Conservation (phyloP, 805 yeast species). For the Metschnikowia baotianmanensis region DNA sequence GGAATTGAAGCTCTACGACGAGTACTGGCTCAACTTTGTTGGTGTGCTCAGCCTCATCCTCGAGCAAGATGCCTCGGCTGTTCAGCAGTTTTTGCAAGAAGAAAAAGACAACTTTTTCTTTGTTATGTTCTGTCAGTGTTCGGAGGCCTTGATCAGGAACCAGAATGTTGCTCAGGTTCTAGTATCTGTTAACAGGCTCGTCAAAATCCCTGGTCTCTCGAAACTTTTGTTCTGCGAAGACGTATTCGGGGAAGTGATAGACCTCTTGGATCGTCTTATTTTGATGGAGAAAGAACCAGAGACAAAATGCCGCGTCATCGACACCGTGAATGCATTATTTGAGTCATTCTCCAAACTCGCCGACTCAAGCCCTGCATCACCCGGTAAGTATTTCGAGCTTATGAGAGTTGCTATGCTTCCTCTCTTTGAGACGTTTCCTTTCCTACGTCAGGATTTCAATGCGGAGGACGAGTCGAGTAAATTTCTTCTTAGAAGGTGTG, state of each 20-base stretch:
- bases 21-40: conserved; percentile 74
- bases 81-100: conserved; percentile 49
- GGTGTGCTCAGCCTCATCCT: conserved; percentile 70
- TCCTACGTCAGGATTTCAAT: conserved; percentile 48
- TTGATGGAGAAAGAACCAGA: conserved; percentile 59
- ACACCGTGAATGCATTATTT: conserved; percentile 32
- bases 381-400: conserved; percentile 56
- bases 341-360: conserved; percentile 10
- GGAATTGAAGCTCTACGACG: conserved; percentile 49
- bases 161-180: conserved; percentile 52
- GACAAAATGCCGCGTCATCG: conserved; percentile 52
- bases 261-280: conserved; percentile 69
- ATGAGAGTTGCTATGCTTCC: conserved; percentile 67
- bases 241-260: conserved; percentile 72
- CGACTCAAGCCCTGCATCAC: neutral
- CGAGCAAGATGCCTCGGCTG: conserved; percentile 45
- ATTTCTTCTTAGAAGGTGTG: conserved; percentile 27
- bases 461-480: conserved; percentile 25
- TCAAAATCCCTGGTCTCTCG: conserved; percentile 56
- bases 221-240: conserved; percentile 61
- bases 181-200: conserved; percentile 44
- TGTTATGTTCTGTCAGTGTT: conserved; percentile 78
- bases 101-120: conserved; percentile 69
- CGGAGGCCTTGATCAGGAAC: conserved; percentile 61
- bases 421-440: conserved; percentile 58